These are phyloP conservation scores for Stachybotrys echinatus DNA, from an alignment of 2,329 filamentous ascomycete genomes.

Conservation along the genomic window DNA sequence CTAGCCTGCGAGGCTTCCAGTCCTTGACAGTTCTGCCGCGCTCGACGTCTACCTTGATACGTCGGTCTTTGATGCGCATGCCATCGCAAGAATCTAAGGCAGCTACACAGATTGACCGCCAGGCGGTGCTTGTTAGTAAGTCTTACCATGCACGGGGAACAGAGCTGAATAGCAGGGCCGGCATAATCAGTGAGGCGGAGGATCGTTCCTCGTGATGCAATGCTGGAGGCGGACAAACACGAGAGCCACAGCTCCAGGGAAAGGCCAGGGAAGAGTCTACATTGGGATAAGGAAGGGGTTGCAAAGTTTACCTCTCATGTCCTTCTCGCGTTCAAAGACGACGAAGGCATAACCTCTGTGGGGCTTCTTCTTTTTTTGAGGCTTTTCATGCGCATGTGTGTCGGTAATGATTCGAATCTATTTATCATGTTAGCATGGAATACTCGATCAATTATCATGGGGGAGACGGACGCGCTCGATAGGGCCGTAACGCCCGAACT, in stretches of 20 bases:
- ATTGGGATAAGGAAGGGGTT: conserved; percentile 20
- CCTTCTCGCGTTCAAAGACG: conserved; percentile 93
- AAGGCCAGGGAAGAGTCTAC: conserved; percentile 20
- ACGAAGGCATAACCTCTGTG: conserved; percentile 94
- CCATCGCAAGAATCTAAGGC: conserved; percentile 83
- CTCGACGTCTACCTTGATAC: conserved; percentile 93
- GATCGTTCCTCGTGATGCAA: conserved; percentile 41
- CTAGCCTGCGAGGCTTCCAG: conserved; percentile 88
- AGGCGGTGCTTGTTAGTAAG: conserved; percentile 61
- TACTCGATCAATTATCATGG: conserved; percentile 1
- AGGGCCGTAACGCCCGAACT: conserved; percentile 88
- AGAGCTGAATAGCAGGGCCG: conserved; percentile 10
- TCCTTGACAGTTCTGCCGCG: conserved; percentile 88
- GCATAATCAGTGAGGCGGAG: too few relatives aligned
- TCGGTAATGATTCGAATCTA: conserved; percentile 86
- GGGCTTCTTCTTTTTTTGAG: conserved; percentile 73
- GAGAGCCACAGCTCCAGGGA: conserved; percentile 33
- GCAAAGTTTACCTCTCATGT: conserved; percentile 94
- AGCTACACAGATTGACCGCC: conserved; percentile 64
- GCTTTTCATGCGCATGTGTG: conserved; percentile 61
- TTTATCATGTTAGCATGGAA: conserved; percentile 9
- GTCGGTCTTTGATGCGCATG: conserved; percentile 85
- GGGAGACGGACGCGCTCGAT: conserved; percentile 72
- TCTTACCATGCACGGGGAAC: conserved; percentile 44
- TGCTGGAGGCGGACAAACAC: conserved; percentile 32